Evolutionary conservation across 108 stramenopile genomes (phyloP).

Genomic region (Fragilaria radians): DNA sequence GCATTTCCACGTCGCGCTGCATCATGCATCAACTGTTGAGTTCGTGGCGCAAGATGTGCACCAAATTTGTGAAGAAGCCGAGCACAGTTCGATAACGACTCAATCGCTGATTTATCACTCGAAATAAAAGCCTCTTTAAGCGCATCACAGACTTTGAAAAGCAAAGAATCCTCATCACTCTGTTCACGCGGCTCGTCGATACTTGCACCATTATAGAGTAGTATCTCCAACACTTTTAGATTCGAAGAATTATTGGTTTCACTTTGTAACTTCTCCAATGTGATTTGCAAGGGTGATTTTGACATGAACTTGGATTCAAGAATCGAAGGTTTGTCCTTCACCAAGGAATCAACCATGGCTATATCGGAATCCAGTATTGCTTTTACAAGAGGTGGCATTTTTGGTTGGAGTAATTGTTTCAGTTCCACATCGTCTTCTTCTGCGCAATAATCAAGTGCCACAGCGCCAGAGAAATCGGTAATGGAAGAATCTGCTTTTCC

Average conservation of each 20-base stretch:
- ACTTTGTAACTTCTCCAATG: background rate
- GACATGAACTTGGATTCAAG: background rate
- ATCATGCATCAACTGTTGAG: slow-evolving; percentile 22
- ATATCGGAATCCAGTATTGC: background rate
- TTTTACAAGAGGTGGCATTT: slow-evolving; percentile 1
- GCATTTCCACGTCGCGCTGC: slow-evolving; percentile 42
- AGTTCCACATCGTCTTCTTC: background rate
- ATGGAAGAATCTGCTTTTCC: slow-evolving; percentile 39
- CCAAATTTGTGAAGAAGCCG: slow-evolving; percentile 9
- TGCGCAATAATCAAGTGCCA: slow-evolving; percentile 27
- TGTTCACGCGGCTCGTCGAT: background rate
- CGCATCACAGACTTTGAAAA: background rate
- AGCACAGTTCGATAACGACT: slow-evolving; percentile 1
- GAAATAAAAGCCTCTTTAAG: background rate
- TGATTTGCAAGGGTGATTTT: background rate
- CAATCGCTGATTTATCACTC: background rate
- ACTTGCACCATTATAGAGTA: slow-evolving; percentile 7
- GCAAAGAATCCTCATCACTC: background rate
- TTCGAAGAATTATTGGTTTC: background rate
- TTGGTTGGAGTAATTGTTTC: slow-evolving; percentile 1
- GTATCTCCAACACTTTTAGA: background rate
- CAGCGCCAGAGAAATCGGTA: slow-evolving; percentile 26
- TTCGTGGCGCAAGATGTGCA: slow-evolving; percentile 6
- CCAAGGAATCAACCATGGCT: background rate
- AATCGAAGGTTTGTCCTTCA: background rate